These are phyloP conservation scores for Solanum habrochaites DNA, from an alignment of 257 asterid species.

Conservation along the genomic window DNA sequence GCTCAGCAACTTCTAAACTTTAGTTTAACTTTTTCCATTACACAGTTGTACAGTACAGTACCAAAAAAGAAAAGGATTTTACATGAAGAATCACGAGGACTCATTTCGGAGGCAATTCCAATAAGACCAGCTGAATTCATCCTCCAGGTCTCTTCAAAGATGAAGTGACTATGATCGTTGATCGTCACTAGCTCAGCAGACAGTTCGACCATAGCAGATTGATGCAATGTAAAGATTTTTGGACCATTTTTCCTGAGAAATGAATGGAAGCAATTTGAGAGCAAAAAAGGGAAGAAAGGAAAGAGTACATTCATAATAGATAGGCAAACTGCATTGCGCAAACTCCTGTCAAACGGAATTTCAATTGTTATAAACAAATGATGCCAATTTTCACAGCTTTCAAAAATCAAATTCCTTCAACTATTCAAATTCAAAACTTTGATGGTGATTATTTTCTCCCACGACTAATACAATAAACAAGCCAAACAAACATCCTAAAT, in stretches of 20 bases:
- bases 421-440: background rate
- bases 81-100: background rate
- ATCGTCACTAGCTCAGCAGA: background rate
- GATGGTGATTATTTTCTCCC: background rate
- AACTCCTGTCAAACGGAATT: background rate
- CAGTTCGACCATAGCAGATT: background rate
- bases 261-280: background rate
- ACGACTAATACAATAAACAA: background rate
- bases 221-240: conserved; percentile 1
- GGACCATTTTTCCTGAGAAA: conserved; percentile 1
- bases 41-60: background rate
- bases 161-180: background rate
- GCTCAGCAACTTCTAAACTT: background rate
- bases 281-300: background rate
- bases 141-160: background rate
- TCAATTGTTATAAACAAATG: background rate
- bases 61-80: background rate
- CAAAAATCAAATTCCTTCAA: background rate
- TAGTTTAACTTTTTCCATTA: background rate
- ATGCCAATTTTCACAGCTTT: background rate
- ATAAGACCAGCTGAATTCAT: background rate
- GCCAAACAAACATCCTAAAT: background rate
- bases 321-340: background rate
- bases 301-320: background rate
- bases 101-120: background rate